phyloP scores from a whole-genome alignment of 257 asterid genomes.

The Capsicum rhomboideum region DNA sequence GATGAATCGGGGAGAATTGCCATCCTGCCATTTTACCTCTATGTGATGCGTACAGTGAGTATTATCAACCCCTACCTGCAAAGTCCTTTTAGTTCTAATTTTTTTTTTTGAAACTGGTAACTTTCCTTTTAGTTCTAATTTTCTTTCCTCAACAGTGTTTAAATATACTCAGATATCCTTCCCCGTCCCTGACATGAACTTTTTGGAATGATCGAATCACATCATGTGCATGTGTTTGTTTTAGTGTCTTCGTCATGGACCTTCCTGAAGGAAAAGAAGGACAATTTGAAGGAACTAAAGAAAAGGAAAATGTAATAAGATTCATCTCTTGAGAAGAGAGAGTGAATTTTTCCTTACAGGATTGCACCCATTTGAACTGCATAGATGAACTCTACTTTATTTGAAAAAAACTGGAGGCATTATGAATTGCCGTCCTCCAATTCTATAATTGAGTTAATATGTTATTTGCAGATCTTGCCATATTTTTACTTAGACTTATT shows the following conservation, averaged over 20 bases:
- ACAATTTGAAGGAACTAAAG: background rate
- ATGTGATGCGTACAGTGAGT: slow-evolving; percentile 96
- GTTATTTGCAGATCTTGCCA: background rate
- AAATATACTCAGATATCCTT: background rate
- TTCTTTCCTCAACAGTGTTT: background rate
- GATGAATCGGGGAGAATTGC: slow-evolving; percentile 98
- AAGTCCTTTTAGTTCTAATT: background rate
- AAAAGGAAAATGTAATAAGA: background rate
- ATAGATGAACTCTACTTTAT: background rate
- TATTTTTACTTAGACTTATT: background rate
- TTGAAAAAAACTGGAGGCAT: background rate
- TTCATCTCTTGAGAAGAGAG: background rate
- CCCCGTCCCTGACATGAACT: background rate
- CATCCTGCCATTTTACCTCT: slow-evolving; percentile 93
- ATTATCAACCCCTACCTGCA: slow-evolving; percentile 4
- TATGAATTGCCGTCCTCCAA: background rate
- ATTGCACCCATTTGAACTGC: background rate
- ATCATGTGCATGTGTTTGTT: background rate
- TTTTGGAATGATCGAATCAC: background rate
- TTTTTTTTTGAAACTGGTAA: no score
- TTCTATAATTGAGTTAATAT: background rate
- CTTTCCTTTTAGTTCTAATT: background rate
- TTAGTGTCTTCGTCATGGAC: background rate
- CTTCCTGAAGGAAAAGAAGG: background rate
- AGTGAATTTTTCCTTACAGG: background rate